phyloP scores from a whole-genome alignment of 139 green algal species.

The Chlorella ohadii region DNA sequence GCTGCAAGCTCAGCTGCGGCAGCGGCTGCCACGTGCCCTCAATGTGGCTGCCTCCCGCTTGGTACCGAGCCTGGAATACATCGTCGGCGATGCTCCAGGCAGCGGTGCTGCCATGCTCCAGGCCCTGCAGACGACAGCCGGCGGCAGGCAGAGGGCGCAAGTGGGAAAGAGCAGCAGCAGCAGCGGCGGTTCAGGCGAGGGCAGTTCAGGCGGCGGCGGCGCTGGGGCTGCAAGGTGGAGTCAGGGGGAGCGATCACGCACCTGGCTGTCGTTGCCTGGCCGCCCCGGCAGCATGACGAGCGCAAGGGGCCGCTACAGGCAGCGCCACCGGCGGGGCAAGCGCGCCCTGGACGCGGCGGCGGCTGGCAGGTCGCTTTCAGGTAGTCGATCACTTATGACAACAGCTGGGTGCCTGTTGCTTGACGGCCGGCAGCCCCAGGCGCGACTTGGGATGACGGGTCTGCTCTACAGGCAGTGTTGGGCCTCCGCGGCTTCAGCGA shows the following conservation, averaged over 20 bases:
- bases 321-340: too few species aligned
- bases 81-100: conserved; percentile 30
- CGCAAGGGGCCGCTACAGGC: neutral
- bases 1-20: conserved; percentile 1
- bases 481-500: too few species aligned
- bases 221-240: neutral
- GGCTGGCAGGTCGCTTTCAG: too few species aligned
- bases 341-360: too few species aligned
- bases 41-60: conserved; percentile 3
- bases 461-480: too few species aligned
- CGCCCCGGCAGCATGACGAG: neutral
- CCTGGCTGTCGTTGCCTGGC: neutral
- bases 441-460: too few species aligned
- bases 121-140: neutral
- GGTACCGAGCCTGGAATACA: conserved; percentile 32
- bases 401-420: too few species aligned
- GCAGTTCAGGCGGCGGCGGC: neutral
- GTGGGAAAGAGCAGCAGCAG: neutral
- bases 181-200: neutral
- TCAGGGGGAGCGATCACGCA: neutral
- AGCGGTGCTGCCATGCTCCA: neutral
- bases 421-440: too few species aligned
- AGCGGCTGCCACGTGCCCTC: conserved; percentile 31
- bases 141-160: neutral
- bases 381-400: too few species aligned